Base-by-base conservation (phyloP, 257 asterid genomes). In the Solanum acaule region DNA sequence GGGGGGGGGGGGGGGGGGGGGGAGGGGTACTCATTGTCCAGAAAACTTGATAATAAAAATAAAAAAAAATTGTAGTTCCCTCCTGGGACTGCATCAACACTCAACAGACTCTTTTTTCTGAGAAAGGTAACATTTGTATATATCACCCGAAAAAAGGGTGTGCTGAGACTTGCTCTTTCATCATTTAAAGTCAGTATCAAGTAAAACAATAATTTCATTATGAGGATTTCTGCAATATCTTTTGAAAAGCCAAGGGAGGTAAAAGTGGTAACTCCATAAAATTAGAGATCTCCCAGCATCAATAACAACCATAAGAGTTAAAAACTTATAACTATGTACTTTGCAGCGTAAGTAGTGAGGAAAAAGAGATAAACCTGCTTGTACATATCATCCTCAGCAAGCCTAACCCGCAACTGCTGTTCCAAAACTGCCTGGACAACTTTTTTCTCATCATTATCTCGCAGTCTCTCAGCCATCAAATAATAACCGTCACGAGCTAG, bases 401-500 rank as follows among this genome's bases (percentile, higher is more conserved):
- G 90, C 89, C 91, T 93, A 89, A 92, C 90, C 88, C 90, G 88
- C 40, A 96, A 88, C 82, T 90, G 91, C 90, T 82, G 92, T 93
- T 95, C 96, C 93, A 97, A 63, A 89, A 94, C 96, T 83, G 92
- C 93, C 87, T 91, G 94, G 86, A 97, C 98, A 88, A 94, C 91
- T 89, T 67, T 88, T 89, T 92, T 94, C 91, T 97, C 99, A 49
- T 92, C 90, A 70, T 92, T 93, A 86, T 97, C 98, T 40, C 99
- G 98, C 46, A 96, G 91, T 88, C 99, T 95, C 91, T 97, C 99
- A 86, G 98, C 99, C 93, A 97, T 70, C 90, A 97, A 90, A 90
- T 94, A 97, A 90, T 94, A 96, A 89, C 98, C 99, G 89, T 97
- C 98, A 79, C 89, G 95, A 34, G 95, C 98, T 87, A 97, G 91